These are phyloP conservation scores for Magnusiomyces fungicola DNA, from an alignment of 1,139 yeast species.

Conservation along the genomic window DNA sequence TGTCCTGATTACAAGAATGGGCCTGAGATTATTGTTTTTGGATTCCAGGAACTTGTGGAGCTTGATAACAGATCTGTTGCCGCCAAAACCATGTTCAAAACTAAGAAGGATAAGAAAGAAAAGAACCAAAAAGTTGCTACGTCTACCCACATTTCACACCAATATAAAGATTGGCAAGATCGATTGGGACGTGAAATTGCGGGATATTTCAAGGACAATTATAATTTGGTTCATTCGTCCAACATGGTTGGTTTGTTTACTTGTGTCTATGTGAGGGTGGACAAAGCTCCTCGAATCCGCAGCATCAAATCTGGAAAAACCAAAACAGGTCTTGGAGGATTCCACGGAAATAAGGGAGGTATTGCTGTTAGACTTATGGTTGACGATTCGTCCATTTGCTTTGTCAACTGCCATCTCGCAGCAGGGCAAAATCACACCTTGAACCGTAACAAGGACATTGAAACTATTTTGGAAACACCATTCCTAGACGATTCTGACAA, in stretches of 20 bases:
- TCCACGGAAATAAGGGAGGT: constrained; percentile 94
- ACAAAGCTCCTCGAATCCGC: constrained; percentile 43
- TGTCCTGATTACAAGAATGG: constrained; percentile 15
- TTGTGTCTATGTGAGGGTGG: constrained; percentile 56
- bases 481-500: constrained; percentile 44
- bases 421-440: constrained; percentile 76
- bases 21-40: constrained; percentile 79
- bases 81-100: constrained; percentile 54
- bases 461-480: constrained; percentile 55
- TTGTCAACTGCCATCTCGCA: constrained; percentile 83
- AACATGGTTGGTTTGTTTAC: constrained; percentile 81
- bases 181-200: constrained; percentile 24
- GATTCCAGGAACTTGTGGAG: constrained; percentile 90
- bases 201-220: constrained; percentile 34
- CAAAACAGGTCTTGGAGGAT: constrained; percentile 92
- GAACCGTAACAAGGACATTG: constrained; percentile 79
- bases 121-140: constrained; percentile 24
- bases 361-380: constrained; percentile 75
- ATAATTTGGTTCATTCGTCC: constrained; percentile 68
- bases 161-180: constrained; percentile 37
- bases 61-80: constrained; percentile 79
- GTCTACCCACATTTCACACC: constrained; percentile 32
- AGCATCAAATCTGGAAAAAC: constrained; percentile 71
- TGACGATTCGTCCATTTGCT: constrained; percentile 67
- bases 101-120: constrained; percentile 24